Evolutionary conservation across 768 basidiomycete species (phyloP).

Genomic region (Pisolithus sp.): DNA sequence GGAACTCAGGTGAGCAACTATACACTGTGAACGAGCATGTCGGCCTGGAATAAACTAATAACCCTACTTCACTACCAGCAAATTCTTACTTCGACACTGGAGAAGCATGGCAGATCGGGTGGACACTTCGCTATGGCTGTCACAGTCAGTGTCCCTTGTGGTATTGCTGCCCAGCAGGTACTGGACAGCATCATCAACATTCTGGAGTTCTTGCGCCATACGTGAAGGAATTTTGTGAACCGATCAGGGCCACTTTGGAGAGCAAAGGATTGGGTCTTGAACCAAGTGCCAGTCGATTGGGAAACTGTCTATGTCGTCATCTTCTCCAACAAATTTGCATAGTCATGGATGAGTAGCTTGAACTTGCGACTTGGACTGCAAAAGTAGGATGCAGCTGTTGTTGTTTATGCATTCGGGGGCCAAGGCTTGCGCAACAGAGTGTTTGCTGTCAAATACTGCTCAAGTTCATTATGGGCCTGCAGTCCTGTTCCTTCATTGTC

Average conservation of each 20-base stretch:
- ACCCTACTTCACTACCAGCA: conserved; percentile 38
- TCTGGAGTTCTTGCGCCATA: conserved; percentile 85
- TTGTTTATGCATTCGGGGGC: too few species aligned
- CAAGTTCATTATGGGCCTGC: too few species aligned
- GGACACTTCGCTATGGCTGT: conserved; percentile 89
- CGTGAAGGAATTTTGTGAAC: conserved; percentile 75
- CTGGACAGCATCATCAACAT: conserved; percentile 77
- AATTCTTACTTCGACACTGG: conserved; percentile 88
- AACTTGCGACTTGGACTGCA: too few species aligned
- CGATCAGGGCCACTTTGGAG: conserved; percentile 61
- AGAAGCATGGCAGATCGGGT: conserved; percentile 73
- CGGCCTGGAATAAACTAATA: background rate
- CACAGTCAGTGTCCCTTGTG: conserved; percentile 89
- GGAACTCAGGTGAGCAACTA: conserved; percentile 52
- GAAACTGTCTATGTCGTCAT: too few species aligned
- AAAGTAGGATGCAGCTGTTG: too few species aligned
- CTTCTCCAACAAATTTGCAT: too few species aligned
- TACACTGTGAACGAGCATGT: too few species aligned
- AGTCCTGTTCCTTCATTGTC: too few species aligned
- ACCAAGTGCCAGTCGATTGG: too few species aligned
- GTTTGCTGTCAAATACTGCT: too few species aligned
- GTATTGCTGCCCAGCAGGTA: conserved; percentile 87
- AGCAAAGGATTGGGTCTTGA: conserved; percentile 64
- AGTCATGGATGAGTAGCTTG: too few species aligned
- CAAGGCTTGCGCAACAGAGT: too few species aligned